These are phyloP conservation scores for Globisporangium uncinulatum DNA, from an alignment of 352 stramenopile species.

Conservation along the genomic window DNA sequence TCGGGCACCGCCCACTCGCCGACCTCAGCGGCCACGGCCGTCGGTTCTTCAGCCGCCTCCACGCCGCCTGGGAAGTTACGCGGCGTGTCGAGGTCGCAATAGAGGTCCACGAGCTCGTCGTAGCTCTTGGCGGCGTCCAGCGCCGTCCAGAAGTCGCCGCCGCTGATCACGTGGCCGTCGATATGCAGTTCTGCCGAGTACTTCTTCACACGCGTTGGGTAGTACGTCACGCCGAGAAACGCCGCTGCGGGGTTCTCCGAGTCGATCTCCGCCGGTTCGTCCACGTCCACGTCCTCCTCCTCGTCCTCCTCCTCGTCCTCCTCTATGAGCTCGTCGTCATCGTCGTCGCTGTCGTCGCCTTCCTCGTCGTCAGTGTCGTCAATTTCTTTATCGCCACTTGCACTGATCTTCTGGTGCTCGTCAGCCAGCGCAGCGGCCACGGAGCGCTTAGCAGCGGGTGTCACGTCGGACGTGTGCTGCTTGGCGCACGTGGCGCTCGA, in stretches of 20 bases:
- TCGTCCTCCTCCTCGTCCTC: conserved; percentile 17
- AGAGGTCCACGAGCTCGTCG: conserved; percentile 77
- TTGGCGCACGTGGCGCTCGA: conserved; percentile 12
- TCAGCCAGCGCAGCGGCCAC: conserved; percentile 8
- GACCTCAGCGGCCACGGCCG: conserved; percentile 4
- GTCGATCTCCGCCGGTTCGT: conserved; percentile 27
- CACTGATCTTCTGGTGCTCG: conserved; percentile 5
- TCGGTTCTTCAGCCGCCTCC: conserved; percentile 18
- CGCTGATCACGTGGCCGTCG: conserved; percentile 62
- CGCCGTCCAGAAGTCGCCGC: conserved; percentile 79
- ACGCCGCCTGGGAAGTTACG: conserved; percentile 53
- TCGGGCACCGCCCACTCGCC: conserved; percentile 65
- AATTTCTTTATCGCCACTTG: not conserved
- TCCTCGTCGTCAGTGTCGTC: not conserved
- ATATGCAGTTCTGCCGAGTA: conserved; percentile 73
- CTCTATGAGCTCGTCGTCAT: conserved; percentile 15
- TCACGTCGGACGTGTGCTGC: conserved; percentile 20
- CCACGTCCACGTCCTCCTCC: conserved; percentile 19
- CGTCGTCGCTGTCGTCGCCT: conserved; percentile 6
- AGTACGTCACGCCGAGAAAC: conserved; percentile 68
- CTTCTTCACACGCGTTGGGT: conserved; percentile 74
- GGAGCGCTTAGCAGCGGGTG: conserved; percentile 10
- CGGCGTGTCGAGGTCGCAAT: conserved; percentile 69
- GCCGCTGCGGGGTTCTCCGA: conserved; percentile 22
- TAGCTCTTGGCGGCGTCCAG: conserved; percentile 77